Evolutionary conservation across 257 asterid species (phyloP).

Genomic region (Solanum okadae): DNA sequence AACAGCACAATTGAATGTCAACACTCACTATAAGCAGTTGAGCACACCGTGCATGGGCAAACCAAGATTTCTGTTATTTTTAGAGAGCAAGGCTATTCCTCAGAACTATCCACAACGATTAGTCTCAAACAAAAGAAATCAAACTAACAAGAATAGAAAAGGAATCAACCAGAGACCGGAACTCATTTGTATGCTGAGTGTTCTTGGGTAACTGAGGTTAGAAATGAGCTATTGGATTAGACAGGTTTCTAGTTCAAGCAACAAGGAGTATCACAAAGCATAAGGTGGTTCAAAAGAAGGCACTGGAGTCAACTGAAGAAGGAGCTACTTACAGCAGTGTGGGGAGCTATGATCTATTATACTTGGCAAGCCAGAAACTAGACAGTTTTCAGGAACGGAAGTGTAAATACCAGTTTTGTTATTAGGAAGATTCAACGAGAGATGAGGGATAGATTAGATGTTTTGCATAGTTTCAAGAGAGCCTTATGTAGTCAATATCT

Average conservation of each 20-base stretch:
- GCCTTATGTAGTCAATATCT: not conserved
- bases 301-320: not conserved
- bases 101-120: not conserved
- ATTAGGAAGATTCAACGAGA: not conserved
- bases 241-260: not conserved
- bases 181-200: not conserved
- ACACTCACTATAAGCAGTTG: not conserved
- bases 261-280: not conserved
- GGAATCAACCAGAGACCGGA: not conserved
- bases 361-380: not conserved
- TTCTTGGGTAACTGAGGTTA: not conserved
- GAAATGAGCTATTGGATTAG: not conserved
- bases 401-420: not conserved
- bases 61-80: not conserved
- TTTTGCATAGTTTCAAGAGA: not conserved
- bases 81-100: not conserved
- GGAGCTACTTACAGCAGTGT: not conserved
- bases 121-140: not conserved
- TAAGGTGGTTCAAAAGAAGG: not conserved
- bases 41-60: not conserved
- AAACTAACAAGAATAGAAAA: not conserved
- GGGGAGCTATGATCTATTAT: not conserved
- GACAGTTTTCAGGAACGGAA: not conserved
- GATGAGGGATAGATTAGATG: not conserved
- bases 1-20: not conserved